Base-by-base conservation (phyloP, 257 asterid genomes). In the Ehretia macrophylla region DNA sequence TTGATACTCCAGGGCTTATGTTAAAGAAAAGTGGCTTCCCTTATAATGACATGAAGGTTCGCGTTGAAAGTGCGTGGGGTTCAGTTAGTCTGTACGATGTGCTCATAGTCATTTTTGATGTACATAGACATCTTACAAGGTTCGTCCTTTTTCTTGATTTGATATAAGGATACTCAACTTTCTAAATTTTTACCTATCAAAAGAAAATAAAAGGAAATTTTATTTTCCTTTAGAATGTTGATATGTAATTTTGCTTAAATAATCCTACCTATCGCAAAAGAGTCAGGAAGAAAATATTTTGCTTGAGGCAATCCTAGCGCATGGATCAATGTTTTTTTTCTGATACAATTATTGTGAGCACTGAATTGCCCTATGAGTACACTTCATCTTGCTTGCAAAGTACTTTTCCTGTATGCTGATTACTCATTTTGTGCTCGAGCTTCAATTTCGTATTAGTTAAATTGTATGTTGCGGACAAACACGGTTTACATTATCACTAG, bases 1-100 rank as follows among this genome's bases (percentile, higher is more conserved):
- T 88, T 79, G 99, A 92, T 70, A 92, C 99, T 22, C 99, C 99
- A 5, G 99, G 99, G 58, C 87, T 92, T 42, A 86, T 88, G 97
- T 75, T 92, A 75, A 88, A 83, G 87, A 84, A 88, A 75, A 81
- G 83, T 62, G 99, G 99, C 63, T 86, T 88, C 77, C 88, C 89
- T 40, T 74, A 77, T 77, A 83, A 52, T 58, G 99, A 93, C 64
- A 72, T 85, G 65, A 89, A 85, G 81, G 78, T 84, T 40, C 97
- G 99, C 42, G 73, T 75, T 79, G 92, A 89, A 74, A 84, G 94
- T 74, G 95, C 92, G 22, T 93, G 99, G 99, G 71, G 90, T 75
- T 89, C 96, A 1, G 75, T 89, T 68, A 73, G 75, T 77, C 75
- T 89, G 39, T 93, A 83, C 48, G 94, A 89, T 60, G 83, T 87